Conservation (phyloP, 164 flowering plant genomes). For the Tetrastigma voinierianum region DNA sequence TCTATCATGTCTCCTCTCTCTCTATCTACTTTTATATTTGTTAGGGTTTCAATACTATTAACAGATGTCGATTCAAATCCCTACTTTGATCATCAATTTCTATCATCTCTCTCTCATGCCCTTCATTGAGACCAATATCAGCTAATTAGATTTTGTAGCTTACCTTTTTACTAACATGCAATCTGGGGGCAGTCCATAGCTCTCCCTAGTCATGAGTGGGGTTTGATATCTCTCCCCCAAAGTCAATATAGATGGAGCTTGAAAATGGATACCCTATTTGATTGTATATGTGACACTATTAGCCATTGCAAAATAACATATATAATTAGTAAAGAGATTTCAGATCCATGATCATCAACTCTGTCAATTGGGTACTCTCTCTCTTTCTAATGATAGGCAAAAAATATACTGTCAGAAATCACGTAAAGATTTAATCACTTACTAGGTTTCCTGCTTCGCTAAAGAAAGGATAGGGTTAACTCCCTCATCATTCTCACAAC, state of each 20-base stretch:
- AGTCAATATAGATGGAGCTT: slow-evolving; percentile 40
- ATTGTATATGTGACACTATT: slow-evolving; percentile 21
- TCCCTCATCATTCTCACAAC: not conserved
- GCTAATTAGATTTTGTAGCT: slow-evolving; percentile 54
- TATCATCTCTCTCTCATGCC: not conserved
- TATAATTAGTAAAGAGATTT: not conserved
- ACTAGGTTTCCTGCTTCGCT: no score
- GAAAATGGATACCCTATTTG: slow-evolving; percentile 23
- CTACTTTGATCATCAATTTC: no score
- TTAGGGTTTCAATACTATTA: no score
- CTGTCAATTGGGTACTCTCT: no score
- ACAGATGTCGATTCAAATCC: no score
- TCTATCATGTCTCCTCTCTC: no score
- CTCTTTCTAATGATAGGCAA: no score
- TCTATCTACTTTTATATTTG: no score
- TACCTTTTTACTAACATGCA: slow-evolving; percentile 58
- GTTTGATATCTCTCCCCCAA: slow-evolving; percentile 14
- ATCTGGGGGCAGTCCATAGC: slow-evolving; percentile 38
- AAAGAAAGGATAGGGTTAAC: no score
- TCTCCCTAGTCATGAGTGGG: slow-evolving; percentile 38
- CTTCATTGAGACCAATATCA: slow-evolving; percentile 40
- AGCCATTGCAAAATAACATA: slow-evolving; percentile 18
- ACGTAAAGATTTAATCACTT: no score
- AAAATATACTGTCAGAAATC: no score
- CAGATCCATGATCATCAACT: no score